Percentiles rank a stretch among this genome's conserved stretches.
Conservation (phyloP, 495 filamentous ascomycete species). For the Hypomontagnella monticulosa region DNA sequence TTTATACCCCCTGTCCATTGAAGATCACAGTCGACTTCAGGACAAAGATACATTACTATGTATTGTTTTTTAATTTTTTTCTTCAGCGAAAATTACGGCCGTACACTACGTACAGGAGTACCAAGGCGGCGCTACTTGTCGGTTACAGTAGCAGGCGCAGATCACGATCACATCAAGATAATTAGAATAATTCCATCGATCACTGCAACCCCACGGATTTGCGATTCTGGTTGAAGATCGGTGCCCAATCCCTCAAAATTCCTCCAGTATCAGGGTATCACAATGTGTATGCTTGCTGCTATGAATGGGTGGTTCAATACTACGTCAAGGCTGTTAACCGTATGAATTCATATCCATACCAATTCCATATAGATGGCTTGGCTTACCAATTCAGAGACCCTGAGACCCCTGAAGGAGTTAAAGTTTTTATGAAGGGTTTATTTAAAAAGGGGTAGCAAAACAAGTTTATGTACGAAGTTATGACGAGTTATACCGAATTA, state of each 20-base stretch:
- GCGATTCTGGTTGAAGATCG: constrained; percentile 32
- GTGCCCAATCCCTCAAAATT: constrained; percentile 29
- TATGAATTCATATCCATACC: constrained; percentile 2
- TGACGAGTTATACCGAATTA: constrained; percentile 1
- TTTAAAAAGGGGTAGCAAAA: constrained; percentile 30
- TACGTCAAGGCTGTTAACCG: constrained; percentile 11
- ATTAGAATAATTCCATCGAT: constrained; percentile 41
- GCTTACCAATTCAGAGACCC: too few species aligned
- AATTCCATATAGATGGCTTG: too few species aligned
- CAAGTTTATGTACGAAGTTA: constrained; percentile 21
- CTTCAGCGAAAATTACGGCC: background rate
- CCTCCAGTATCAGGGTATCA: background rate
- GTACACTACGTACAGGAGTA: background rate
- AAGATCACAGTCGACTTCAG: constrained; percentile 27
- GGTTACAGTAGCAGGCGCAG: constrained; percentile 33
- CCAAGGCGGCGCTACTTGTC: constrained; percentile 10
- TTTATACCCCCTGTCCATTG: constrained; percentile 28
- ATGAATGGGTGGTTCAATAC: constrained; percentile 24
- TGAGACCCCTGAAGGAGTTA: constrained; percentile 22
- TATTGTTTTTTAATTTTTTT: background rate
- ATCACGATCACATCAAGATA: constrained; percentile 42
- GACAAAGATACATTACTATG: constrained; percentile 19
- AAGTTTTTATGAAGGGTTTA: constrained; percentile 23
- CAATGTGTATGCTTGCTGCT: constrained; percentile 1
- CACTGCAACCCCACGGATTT: constrained; percentile 35